Conservation (phyloP, 805 yeast species). For the Candida taoyuanica region DNA sequence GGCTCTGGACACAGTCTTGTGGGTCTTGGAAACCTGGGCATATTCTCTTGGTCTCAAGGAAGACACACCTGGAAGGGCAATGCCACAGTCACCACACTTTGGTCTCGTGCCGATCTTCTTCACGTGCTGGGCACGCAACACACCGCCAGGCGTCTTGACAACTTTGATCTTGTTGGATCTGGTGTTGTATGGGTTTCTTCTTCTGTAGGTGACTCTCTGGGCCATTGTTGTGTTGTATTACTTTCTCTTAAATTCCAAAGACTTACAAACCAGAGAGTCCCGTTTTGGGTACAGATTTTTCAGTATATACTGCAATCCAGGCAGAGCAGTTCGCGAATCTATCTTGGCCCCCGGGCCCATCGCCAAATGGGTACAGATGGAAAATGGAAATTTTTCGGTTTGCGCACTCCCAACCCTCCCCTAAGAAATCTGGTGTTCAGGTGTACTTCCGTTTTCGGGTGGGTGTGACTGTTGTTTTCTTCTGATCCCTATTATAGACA, state of each 20-base stretch:
- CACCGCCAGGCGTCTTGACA: conserved; percentile 99
- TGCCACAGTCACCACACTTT: conserved; percentile 82
- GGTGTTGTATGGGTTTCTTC: conserved; percentile 99
- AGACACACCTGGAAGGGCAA: conserved; percentile 79
- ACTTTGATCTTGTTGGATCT: conserved; percentile 99
- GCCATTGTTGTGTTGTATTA: conserved; percentile 57
- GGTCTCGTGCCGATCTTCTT: conserved; percentile 82
- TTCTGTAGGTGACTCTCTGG: conserved; percentile 98
- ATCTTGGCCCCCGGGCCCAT: not conserved
- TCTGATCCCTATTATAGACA: too few relatives aligned
- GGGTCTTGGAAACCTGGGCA: conserved; percentile 91
- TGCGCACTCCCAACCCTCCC: conserved; percentile 5
- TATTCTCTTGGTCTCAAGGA: conserved; percentile 98
- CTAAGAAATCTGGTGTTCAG: conserved; percentile 13
- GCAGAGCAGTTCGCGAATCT: too few relatives aligned
- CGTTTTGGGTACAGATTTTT: conserved; percentile 2
- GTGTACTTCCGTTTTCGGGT: conserved; percentile 4
- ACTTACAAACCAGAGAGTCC: too few relatives aligned
- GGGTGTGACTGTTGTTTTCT: conserved; percentile 18
- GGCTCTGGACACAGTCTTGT: conserved; percentile 98
- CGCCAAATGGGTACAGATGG: not conserved
- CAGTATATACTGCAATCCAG: too few relatives aligned
- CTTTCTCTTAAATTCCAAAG: conserved; percentile 1
- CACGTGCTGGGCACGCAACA: conserved; percentile 95
- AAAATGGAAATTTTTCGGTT: conserved; percentile 9